Conservation (phyloP, 441 rosid species). For the Gossypium gossypioides region DNA sequence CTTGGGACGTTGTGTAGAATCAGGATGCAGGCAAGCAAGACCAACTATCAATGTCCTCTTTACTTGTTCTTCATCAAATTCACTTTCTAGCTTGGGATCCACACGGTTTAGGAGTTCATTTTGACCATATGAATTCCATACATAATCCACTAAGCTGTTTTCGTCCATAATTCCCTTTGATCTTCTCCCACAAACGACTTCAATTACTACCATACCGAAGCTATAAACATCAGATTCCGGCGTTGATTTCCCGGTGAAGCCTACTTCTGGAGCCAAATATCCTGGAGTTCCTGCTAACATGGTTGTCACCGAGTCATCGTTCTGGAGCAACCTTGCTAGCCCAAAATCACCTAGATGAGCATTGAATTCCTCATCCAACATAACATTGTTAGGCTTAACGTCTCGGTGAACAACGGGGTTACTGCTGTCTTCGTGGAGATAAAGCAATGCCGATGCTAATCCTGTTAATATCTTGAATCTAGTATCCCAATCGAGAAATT, state of each 20-base stretch:
- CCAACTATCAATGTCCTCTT: slow-evolving; percentile 24
- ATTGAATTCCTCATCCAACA: slow-evolving; percentile 24
- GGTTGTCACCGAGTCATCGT: slow-evolving; percentile 22
- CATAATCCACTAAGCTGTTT: slow-evolving; percentile 26
- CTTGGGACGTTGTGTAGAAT: slow-evolving; percentile 19
- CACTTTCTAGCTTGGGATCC: slow-evolving; percentile 16
- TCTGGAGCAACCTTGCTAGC: slow-evolving; percentile 27
- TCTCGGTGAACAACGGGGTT: slow-evolving; percentile 28
- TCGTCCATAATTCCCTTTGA: slow-evolving; percentile 25
- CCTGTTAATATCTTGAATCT: slow-evolving; percentile 27
- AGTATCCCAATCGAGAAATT: slow-evolving; percentile 16
- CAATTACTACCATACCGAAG: slow-evolving; percentile 28
- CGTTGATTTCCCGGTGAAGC: slow-evolving; percentile 26
- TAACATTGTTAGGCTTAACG: slow-evolving; percentile 28
- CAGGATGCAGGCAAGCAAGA: slow-evolving; percentile 28
- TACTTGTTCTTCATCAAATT: slow-evolving; percentile 24
- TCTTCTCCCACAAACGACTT: slow-evolving; percentile 28
- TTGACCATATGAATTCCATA: slow-evolving; percentile 22
- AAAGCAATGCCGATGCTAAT: slow-evolving; percentile 32
- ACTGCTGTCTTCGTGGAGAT: slow-evolving; percentile 35
- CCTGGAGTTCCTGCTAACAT: slow-evolving; percentile 33
- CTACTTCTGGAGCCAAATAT: slow-evolving; percentile 25
- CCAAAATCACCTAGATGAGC: slow-evolving; percentile 30
- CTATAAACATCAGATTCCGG: slow-evolving; percentile 28
- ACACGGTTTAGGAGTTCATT: slow-evolving; percentile 16